Conservation (phyloP, 495 filamentous ascomycete genomes). For the Clavariopsis aquatica region DNA sequence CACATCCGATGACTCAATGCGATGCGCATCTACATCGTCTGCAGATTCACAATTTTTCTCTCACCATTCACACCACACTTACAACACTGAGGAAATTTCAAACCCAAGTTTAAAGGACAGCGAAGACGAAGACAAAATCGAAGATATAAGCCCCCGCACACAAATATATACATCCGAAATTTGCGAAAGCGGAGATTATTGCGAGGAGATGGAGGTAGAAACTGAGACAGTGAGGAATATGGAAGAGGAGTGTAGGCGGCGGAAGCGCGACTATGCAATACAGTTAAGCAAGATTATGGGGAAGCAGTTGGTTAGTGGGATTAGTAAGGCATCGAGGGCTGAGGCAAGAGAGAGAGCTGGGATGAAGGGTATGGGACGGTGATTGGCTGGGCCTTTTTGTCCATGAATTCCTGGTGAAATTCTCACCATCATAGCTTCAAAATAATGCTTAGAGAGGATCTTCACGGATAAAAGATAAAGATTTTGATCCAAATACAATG, state of each 20-base stretch:
- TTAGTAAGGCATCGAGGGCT: constrained; percentile 10
- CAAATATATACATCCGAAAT: background rate
- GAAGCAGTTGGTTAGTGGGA: constrained; percentile 10
- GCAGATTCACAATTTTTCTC: background rate
- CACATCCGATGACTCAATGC: background rate
- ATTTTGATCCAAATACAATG: too few relatives aligned
- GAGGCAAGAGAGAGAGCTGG: background rate
- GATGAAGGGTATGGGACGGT: background rate
- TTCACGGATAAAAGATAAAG: too few relatives aligned
- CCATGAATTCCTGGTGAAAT: too few relatives aligned
- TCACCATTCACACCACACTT: background rate
- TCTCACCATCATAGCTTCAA: too few relatives aligned
- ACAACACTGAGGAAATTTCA: background rate
- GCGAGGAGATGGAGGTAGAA: background rate
- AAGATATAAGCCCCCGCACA: background rate
- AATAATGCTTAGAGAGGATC: too few relatives aligned
- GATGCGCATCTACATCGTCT: background rate
- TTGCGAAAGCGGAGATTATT: background rate
- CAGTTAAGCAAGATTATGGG: constrained; percentile 16
- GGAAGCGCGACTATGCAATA: constrained; percentile 11
- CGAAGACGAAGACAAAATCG: background rate
- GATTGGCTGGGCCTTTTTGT: background rate
- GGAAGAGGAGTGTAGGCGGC: background rate
- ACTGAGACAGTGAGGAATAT: background rate
- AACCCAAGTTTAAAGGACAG: background rate